A percentile compares a stretch with the other conserved stretches of the same genome.
These are phyloP conservation scores for Trichoderma citrinoviride DNA, from an alignment of 2,329 filamentous ascomycete species.

Conservation along the genomic window DNA sequence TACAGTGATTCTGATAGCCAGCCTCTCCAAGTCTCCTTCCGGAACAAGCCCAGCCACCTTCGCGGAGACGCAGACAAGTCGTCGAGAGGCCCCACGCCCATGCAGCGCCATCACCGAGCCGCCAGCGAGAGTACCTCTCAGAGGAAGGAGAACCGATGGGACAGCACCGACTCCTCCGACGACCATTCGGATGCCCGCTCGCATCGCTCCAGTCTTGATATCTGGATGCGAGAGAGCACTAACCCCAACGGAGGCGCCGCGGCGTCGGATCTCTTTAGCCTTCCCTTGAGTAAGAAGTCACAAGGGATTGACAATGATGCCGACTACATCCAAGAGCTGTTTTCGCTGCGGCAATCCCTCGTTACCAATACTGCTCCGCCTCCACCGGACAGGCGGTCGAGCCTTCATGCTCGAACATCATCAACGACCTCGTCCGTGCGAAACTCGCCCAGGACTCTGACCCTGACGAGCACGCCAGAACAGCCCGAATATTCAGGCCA, in stretches of 20 bases:
- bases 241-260: constrained; percentile 36
- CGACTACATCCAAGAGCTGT: constrained; percentile 47
- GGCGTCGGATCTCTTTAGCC: constrained; percentile 52
- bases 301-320: constrained; percentile 30
- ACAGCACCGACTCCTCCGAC: constrained; percentile 44
- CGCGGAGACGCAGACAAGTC: not conserved
- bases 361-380: constrained; percentile 43
- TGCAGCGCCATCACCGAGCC: constrained; percentile 44
- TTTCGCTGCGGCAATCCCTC: constrained; percentile 42
- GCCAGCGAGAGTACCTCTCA: constrained; percentile 45
- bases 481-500: constrained; percentile 22
- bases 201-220: constrained; percentile 51
- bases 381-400: constrained; percentile 53
- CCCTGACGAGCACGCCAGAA: constrained; percentile 27
- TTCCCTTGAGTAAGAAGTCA: constrained; percentile 43
- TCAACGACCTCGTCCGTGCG: constrained; percentile 28
- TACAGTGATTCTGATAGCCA: constrained; percentile 14
- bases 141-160: constrained; percentile 43
- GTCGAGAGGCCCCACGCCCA: constrained; percentile 26
- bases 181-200: constrained; percentile 42
- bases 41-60: constrained; percentile 13
- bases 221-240: constrained; percentile 56
- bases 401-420: constrained; percentile 49
- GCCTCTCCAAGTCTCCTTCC: constrained; percentile 23
- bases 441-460: constrained; percentile 6